Base-by-base conservation (phyloP, 2,329 filamentous ascomycete genomes). In the Diatrype stigma region DNA sequence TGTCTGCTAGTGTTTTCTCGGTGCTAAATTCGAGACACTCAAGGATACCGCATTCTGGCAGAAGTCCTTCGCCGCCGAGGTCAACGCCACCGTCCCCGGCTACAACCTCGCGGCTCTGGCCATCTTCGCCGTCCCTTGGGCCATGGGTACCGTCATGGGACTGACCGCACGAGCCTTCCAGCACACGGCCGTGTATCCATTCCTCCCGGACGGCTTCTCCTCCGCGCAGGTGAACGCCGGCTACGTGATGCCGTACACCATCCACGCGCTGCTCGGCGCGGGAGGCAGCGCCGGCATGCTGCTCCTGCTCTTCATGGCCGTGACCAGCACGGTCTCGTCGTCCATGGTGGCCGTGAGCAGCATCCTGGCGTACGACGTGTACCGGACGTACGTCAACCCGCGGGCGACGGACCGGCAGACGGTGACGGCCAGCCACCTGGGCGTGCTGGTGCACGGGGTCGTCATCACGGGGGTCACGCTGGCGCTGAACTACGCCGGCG, bases 271-370 rank as follows among this genome's bases (percentile, higher is more conserved):
- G 0, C 68, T 76, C 8, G 75, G 75, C 6, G 64, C 66, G 40
- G 65, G 66, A 10, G 74, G 71, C 0, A 72, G 72, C 10, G 64
- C 68, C 2, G 74, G 67, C 2, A 70, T 75, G 45, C 70, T 79
- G 16, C 67, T 79, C 0, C 63, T 78, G 7, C 61, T 78, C 1
- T 79, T 78, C 62, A 79, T 79, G 76, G 74, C 76, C 3, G 57
- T 78, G 23, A 79, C 76, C 1, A 74, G 71, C 47, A 78, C 74
- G 0, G 68, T 77, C 0, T 77, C 74, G 0, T 76, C 76, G 0
- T 73, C 70, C 4, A 73, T 77, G 67, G 78, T 79, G 45, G 76
- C 76, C 1, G 75, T 78, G 21, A 74, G 71, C 63, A 74, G 71
- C 50, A 78, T 79, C 42, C 62, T 78, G 7, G 75, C 73, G 5